Evolutionary conservation across 2,329 filamentous ascomycete genomes (phyloP).

Genomic region (Malbranchea cinnamomea): DNA sequence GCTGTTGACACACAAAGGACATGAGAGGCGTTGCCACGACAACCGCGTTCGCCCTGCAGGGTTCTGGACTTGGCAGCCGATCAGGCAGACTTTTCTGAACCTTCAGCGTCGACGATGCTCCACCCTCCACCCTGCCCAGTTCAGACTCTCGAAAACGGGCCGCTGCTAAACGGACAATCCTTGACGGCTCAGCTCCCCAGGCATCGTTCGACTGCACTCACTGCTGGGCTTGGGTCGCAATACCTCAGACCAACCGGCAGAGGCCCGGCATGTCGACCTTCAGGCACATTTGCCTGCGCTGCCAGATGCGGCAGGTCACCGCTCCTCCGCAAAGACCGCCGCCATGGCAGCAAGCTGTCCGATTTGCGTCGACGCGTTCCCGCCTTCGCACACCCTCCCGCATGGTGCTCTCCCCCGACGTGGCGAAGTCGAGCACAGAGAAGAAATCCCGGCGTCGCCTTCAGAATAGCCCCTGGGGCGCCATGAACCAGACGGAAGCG

Average conservation of each 20-base stretch:
- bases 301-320: conserved; percentile 14
- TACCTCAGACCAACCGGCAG: background rate
- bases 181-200: too few relatives aligned
- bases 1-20: too few relatives aligned
- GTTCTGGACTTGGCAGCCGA: too few relatives aligned
- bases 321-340: conserved; percentile 4
- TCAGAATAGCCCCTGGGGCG: conserved; percentile 40
- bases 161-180: too few relatives aligned
- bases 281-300: conserved; percentile 19
- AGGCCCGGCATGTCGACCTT: conserved; percentile 4
- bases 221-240: background rate
- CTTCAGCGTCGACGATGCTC: too few relatives aligned
- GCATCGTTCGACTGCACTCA: too few relatives aligned
- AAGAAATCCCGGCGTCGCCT: conserved; percentile 27
- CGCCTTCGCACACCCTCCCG: conserved; percentile 21
- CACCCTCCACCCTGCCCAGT: too few relatives aligned
- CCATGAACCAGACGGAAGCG: conserved; percentile 41
- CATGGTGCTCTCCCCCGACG: conserved; percentile 25
- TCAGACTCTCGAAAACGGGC: too few relatives aligned
- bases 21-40: too few relatives aligned
- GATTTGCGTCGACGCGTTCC: conserved; percentile 19
- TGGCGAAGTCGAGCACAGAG: conserved; percentile 17
- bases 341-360: conserved; percentile 18
- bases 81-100: too few relatives aligned
- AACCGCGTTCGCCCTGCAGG: too few relatives aligned